Base-by-base conservation (phyloP, 108 stramenopile species). In the Cyclotella baltica region DNA sequence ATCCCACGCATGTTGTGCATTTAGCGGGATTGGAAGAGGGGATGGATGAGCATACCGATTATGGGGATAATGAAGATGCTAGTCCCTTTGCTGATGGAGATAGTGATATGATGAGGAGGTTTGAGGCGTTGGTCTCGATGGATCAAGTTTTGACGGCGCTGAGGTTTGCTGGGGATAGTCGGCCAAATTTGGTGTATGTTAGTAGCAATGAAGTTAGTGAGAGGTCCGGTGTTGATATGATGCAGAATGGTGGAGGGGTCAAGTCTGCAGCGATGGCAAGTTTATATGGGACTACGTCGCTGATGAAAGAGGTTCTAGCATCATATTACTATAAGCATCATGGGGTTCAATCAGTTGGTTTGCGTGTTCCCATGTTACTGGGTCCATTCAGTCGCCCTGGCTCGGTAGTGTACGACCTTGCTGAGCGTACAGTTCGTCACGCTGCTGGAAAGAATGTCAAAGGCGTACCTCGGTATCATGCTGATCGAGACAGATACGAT, bases 1-100 rank as follows among this genome's bases (percentile, higher is more conserved):
- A 72, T 43, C 86, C 87, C 4, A 85, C 88, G 25, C 88, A 89
- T 77, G 67, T 87, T 63, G 75, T 88, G 20, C 87, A 85, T 71
- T 77, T 89, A 67, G 73, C 53, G 22, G 73, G 62, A 23, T 34
- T 74, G 69, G 61, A 81, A 38, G 76, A 76, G 67, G 76, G 64
- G 15, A 30, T 38, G 67, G 67, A 62, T 48, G 72, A 77, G 77
- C 72, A 81, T 67, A n/a, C 27, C 27, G 50, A 71, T 84, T 69
- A 62, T 63, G 76, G 71, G 64, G 76, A 84, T 76, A 88, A 73
- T 55, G 64, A 46, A 20, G 83, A 72, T 55, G 57, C 67, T n/a
- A 70, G 85, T 2, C 62, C 72, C 16, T 80, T 80, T 68, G 34
- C 52, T 13, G 50, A 70, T 43, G 78, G 78, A 27, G 46, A 71